Conservation (phyloP, 2,329 filamentous ascomycete genomes). For the Fusarium torreyae region DNA sequence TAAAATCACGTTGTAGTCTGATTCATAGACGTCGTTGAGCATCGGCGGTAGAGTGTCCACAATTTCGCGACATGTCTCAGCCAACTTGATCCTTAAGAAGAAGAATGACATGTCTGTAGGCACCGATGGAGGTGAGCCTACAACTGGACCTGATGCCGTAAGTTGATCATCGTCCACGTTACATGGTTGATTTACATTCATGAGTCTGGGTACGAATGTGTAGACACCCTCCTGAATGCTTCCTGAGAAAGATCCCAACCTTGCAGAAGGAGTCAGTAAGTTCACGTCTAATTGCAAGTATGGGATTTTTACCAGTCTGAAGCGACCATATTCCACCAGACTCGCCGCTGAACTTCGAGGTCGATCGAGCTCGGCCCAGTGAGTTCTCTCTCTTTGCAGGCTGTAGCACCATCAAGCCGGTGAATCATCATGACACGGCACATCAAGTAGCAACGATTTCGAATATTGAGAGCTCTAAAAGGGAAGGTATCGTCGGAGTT, state of each 20-base stretch:
- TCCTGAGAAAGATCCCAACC: slow-evolving; percentile 6
- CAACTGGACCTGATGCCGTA: too few species aligned
- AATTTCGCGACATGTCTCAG: slow-evolving; percentile 14
- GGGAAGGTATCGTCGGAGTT: slow-evolving; percentile 1
- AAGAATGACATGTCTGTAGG: slow-evolving; percentile 16
- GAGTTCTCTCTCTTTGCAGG: background rate
- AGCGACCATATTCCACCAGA: slow-evolving; percentile 20
- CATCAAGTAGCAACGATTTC: slow-evolving; percentile 5
- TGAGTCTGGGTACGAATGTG: slow-evolving; percentile 4
- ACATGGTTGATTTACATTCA: background rate
- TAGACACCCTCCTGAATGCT: slow-evolving; percentile 11
- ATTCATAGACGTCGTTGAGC: background rate
- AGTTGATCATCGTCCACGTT: background rate
- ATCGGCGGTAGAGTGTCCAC: background rate
- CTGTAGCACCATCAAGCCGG: background rate
- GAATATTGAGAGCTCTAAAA: background rate
- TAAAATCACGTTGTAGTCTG: slow-evolving; percentile 1
- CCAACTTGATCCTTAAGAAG: background rate
- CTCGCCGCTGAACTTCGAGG: slow-evolving; percentile 8
- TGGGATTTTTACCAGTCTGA: background rate
- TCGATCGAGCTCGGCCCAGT: background rate
- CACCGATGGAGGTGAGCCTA: rapidly evolving
- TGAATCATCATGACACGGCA: slow-evolving; percentile 16
- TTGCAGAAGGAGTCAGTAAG: background rate
- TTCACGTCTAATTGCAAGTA: rapidly evolving